phyloP scores from a whole-genome alignment of 2,329 filamentous ascomycete genomes.

The Gremmenia infestans region DNA sequence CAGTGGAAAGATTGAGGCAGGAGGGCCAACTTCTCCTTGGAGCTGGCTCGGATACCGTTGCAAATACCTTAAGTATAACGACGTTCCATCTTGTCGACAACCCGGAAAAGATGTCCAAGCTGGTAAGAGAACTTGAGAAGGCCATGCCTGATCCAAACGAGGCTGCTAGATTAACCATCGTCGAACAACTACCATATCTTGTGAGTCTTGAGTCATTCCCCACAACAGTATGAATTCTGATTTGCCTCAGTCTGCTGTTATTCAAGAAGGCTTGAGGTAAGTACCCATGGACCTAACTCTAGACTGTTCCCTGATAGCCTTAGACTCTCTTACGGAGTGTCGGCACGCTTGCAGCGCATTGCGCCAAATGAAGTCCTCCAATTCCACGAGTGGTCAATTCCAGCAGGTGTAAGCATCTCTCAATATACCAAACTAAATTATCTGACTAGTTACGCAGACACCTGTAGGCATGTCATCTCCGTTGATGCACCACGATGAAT shows the following conservation, averaged over 20 bases:
- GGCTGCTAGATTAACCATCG: slow-evolving; percentile 10
- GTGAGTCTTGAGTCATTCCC: background rate
- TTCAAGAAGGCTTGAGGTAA: slow-evolving; percentile 16
- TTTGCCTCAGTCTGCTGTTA: slow-evolving; percentile 4
- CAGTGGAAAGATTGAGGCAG: slow-evolving; percentile 5
- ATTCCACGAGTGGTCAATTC: slow-evolving; percentile 19
- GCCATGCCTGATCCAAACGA: slow-evolving; percentile 12
- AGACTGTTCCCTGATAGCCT: background rate
- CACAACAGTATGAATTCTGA: background rate
- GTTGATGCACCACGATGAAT: slow-evolving; percentile 28
- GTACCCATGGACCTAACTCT: background rate
- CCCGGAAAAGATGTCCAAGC: slow-evolving; percentile 13
- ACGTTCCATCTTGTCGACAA: slow-evolving; percentile 9
- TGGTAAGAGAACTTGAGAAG: slow-evolving; percentile 13
- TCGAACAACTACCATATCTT: slow-evolving; percentile 25
- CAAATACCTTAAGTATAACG: slow-evolving; percentile 3
- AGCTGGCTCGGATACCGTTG: slow-evolving; percentile 11
- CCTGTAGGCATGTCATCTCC: slow-evolving; percentile 20
- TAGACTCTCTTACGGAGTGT: slow-evolving; percentile 25
- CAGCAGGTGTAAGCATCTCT: slow-evolving; percentile 20
- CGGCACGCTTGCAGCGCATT: slow-evolving; percentile 27
- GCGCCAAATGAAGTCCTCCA: slow-evolving; percentile 20
- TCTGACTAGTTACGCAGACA: slow-evolving; percentile 6
- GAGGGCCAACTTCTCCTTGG: slow-evolving; percentile 11
- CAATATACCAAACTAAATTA: background rate